Percentiles rank a stretch among this genome's conserved stretches.
phyloP scores from a whole-genome alignment of 1,139 yeast genomes.

The Hansenula lynferdii region DNA sequence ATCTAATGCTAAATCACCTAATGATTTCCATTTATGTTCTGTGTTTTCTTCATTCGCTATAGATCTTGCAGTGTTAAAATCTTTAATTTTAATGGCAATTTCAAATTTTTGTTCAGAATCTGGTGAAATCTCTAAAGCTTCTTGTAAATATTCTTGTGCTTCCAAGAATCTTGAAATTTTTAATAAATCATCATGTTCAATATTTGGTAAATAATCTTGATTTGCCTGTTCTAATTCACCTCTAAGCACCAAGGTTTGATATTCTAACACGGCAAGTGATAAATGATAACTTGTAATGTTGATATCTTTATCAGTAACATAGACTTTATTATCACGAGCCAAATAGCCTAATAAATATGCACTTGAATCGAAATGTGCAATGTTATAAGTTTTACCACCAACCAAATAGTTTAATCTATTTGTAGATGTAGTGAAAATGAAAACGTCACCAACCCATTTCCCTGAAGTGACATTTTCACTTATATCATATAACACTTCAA shows the following conservation, averaged over 20 bases:
- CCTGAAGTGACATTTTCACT: slow-evolving; percentile 83
- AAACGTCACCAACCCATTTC: slow-evolving; percentile 96
- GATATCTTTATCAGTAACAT: slow-evolving; percentile 86
- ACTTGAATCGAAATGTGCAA: slow-evolving; percentile 89
- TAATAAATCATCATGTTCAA: slow-evolving; percentile 60
- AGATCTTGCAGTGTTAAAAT: slow-evolving; percentile 66
- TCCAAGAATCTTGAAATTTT: slow-evolving; percentile 91
- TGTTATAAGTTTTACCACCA: slow-evolving; percentile 88
- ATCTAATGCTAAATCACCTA: slow-evolving; percentile 82
- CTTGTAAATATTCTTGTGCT: slow-evolving; percentile 81
- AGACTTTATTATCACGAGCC: slow-evolving; percentile 85
- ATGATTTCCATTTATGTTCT: slow-evolving; percentile 80
- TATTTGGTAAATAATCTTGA: slow-evolving; percentile 57
- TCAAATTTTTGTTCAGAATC: slow-evolving; percentile 87
- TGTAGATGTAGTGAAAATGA: slow-evolving; percentile 79
- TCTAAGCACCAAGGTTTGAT: slow-evolving; percentile 91
- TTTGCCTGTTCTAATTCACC: slow-evolving; percentile 82
- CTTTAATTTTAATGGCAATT: slow-evolving; percentile 64
- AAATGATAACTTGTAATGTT: slow-evolving; percentile 79
- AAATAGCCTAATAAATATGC: slow-evolving; percentile 86
- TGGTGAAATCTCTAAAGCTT: slow-evolving; percentile 77
- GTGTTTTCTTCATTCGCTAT: slow-evolving; percentile 55
- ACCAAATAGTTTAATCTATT: slow-evolving; percentile 91
- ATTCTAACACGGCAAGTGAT: slow-evolving; percentile 82
- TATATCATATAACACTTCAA: slow-evolving; percentile 80